Conservation (phyloP, 179 eudicot species). For the Silene coronaria region DNA sequence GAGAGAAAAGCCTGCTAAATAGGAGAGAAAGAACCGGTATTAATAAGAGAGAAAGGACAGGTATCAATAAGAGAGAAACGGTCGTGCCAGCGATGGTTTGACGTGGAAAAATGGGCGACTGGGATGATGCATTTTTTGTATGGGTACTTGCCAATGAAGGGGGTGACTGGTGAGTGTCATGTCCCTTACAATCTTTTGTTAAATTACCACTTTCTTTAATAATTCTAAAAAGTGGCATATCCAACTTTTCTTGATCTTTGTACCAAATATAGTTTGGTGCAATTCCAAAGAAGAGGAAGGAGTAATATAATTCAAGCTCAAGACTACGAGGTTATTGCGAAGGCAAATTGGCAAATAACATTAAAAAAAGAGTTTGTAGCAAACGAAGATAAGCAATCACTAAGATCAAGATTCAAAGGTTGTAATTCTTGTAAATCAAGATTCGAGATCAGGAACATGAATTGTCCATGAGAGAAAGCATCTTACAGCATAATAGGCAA, state of each 20-base stretch:
- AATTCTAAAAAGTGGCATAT: not conserved
- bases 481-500: conserved; percentile 86
- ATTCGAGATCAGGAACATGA: not conserved
- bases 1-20: too few species aligned
- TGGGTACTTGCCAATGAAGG: not conserved
- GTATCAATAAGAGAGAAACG: too few species aligned
- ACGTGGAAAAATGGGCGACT: too few species aligned
- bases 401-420: not conserved
- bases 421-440: not conserved
- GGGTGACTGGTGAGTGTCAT: not conserved
- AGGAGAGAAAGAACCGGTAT: too few species aligned
- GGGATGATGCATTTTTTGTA: too few species aligned
- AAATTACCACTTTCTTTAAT: not conserved
- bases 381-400: not conserved
- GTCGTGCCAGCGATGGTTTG: too few species aligned
- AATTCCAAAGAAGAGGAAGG: not conserved
- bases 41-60: too few species aligned
- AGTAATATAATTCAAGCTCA: not conserved
- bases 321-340: too few species aligned
- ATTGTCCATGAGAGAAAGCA: conserved; percentile 14
- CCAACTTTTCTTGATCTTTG: not conserved
- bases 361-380: not conserved
- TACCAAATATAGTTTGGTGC: not conserved
- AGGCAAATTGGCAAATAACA: not conserved
- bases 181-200: not conserved